These are phyloP conservation scores for Yamadazyma blattariae DNA, from an alignment of 1,139 yeast species.

Conservation along the genomic window DNA sequence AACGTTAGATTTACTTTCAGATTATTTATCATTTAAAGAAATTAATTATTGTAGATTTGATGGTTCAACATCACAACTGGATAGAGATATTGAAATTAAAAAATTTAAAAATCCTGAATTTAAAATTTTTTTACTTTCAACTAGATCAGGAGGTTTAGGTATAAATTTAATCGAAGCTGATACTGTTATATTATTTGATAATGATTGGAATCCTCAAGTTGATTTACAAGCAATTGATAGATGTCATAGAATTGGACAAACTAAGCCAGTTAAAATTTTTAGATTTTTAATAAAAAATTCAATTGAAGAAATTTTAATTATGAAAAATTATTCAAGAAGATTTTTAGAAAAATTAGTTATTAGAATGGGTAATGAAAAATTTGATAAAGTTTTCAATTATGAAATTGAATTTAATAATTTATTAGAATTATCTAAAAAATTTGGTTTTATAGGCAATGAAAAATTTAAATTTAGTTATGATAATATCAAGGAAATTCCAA, in stretches of 20 bases:
- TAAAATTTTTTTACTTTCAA: slow-evolving; percentile 69
- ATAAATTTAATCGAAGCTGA: slow-evolving; percentile 85
- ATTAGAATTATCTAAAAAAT: slow-evolving; percentile 27
- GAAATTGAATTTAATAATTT: slow-evolving; percentile 27
- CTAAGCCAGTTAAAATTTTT: slow-evolving; percentile 74
- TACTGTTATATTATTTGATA: slow-evolving; percentile 84
- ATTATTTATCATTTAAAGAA: slow-evolving; percentile 47
- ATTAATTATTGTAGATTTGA: slow-evolving; percentile 64
- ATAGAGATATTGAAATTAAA: slow-evolving; percentile 62
- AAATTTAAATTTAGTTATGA: slow-evolving; percentile 12
- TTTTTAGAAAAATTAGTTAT: slow-evolving; percentile 79
- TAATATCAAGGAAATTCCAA: slow-evolving; percentile 5
- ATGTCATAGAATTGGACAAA: slow-evolving; percentile 91
- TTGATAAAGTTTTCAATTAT: slow-evolving; percentile 35
- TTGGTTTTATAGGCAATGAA: slow-evolving; percentile 11
- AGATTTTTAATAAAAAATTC: slow-evolving; percentile 76
- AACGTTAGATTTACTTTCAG: slow-evolving; percentile 72
- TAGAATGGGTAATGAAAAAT: slow-evolving; percentile 67
- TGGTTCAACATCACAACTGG: slow-evolving; percentile 66
- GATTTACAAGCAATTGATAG: slow-evolving; percentile 96
- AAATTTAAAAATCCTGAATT: slow-evolving; percentile 43
- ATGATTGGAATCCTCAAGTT: slow-evolving; percentile 97
- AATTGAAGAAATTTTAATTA: slow-evolving; percentile 76
- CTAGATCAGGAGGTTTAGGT: slow-evolving; percentile 95
- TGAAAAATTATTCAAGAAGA: slow-evolving; percentile 75